Evolutionary conservation across 2,329 filamentous ascomycete genomes (phyloP).

Genomic region (Aspergillus sp.): DNA sequence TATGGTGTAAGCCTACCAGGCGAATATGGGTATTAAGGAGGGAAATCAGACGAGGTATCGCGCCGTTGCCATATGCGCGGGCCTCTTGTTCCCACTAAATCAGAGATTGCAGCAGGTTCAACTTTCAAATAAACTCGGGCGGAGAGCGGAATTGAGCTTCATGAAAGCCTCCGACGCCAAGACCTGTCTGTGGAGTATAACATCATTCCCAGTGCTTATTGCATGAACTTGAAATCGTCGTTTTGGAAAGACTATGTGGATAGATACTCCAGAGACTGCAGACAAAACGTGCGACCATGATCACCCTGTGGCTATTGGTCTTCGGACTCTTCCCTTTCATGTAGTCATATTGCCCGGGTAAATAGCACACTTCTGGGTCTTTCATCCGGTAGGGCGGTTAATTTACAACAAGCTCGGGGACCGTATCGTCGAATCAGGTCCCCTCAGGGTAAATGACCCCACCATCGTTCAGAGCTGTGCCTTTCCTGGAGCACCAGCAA

Average conservation of each 20-base stretch:
- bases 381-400: background rate
- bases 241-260: background rate
- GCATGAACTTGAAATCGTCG: background rate
- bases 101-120: background rate
- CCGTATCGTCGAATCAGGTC: background rate
- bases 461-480: background rate
- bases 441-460: background rate
- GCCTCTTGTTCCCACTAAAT: background rate
- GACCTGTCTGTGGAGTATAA: background rate
- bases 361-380: background rate
- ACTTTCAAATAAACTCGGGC: background rate
- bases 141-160: background rate
- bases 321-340: background rate
- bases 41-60: background rate
- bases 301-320: too few species aligned
- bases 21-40: slow-evolving; percentile 1
- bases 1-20: background rate
- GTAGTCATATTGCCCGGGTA: background rate
- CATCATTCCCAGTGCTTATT: background rate
- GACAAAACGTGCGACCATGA: background rate
- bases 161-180: background rate
- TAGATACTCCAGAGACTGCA: background rate
- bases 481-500: background rate
- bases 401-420: background rate
- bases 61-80: background rate